Percentiles rank a stretch among this genome's conserved stretches.
phyloP scores from a whole-genome alignment of 2,329 filamentous ascomycete species.

The Paramyrothecium sp. region DNA sequence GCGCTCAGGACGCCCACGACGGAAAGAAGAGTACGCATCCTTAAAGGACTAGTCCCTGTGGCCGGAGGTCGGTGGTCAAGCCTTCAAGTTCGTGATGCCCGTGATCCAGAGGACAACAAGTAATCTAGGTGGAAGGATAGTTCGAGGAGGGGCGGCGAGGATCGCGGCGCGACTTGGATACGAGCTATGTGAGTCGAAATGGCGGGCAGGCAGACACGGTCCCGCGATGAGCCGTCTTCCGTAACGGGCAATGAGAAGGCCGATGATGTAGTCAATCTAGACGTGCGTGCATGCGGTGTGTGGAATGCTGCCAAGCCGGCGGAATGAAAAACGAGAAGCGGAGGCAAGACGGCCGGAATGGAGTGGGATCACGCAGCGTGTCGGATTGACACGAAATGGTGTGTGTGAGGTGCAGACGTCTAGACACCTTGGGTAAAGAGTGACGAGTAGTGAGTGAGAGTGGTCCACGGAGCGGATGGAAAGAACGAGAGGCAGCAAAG shows the following conservation, averaged over 20 bases:
- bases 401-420: not conserved
- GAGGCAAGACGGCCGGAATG: not conserved
- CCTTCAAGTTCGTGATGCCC: not conserved
- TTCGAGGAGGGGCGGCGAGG: not conserved
- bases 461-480: not conserved
- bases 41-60: constrained; percentile 2
- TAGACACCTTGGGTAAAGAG: constrained; percentile 12
- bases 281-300: not conserved
- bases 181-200: too few species aligned
- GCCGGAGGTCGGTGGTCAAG: not conserved
- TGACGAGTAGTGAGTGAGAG: not conserved
- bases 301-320: not conserved
- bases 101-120: too few species aligned
- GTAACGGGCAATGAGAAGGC: too few species aligned
- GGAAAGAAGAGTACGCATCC: constrained; percentile 25
- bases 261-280: too few species aligned
- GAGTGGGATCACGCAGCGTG: not conserved
- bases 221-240: too few species aligned
- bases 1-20: constrained; percentile 26
- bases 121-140: too few species aligned
- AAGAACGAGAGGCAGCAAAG: not conserved
- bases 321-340: not conserved
- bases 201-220: too few species aligned
- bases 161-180: too few species aligned
- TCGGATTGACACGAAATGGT: not conserved